Percentiles rank a stretch among this genome's conserved stretches.
Conservation (phyloP, 208 protist species). For the Trichomonas gallinae region DNA sequence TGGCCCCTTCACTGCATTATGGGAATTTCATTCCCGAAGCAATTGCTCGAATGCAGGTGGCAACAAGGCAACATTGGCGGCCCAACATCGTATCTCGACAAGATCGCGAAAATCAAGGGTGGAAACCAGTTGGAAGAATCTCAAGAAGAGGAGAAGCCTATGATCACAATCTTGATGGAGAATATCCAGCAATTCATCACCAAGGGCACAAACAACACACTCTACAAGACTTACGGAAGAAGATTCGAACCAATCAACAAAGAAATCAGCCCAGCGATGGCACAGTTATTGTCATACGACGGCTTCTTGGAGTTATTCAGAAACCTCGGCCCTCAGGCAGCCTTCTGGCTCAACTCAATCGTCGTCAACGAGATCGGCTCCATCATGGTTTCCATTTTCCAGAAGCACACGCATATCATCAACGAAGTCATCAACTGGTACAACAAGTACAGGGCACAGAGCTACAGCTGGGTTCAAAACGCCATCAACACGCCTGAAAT, state of each 20-base stretch:
- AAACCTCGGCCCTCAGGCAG: too few species aligned
- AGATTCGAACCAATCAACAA: too few species aligned
- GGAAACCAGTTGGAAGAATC: not conserved
- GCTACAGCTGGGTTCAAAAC: not conserved
- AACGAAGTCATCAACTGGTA: not conserved
- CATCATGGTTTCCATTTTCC: not conserved
- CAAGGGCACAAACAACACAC: too few species aligned
- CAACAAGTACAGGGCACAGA: not conserved
- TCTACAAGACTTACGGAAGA: too few species aligned
- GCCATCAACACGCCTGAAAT: not conserved
- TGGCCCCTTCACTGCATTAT: not conserved
- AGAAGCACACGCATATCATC: not conserved
- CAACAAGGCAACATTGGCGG: not conserved
- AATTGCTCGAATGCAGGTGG: not conserved
- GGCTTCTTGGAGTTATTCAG: too few species aligned
- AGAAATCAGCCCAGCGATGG: too few species aligned
- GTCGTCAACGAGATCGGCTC: not conserved
- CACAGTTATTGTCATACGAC: too few species aligned
- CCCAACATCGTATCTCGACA: not conserved
- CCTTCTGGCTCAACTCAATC: not conserved
- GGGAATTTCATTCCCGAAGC: not conserved
- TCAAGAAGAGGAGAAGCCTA: not conserved
- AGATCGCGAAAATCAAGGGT: not conserved
- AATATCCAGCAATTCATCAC: too few species aligned
- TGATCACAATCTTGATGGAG: not conserved